Evolutionary conservation across 129 eudicot species (phyloP), one percentile per base, ranked within the genome.

Genomic region (Pulicaria dysenterica): DNA sequence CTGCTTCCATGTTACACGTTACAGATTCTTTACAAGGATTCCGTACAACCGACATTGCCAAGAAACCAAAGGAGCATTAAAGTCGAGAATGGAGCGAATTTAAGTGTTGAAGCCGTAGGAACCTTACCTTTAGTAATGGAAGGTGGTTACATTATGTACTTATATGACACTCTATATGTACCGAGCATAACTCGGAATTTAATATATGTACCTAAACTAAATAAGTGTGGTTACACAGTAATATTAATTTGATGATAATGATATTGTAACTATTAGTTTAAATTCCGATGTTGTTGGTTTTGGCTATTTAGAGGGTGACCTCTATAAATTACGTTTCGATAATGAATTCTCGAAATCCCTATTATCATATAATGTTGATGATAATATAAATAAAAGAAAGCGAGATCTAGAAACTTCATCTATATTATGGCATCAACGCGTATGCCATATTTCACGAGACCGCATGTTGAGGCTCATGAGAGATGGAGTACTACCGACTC

Each of bases 371-470:
- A 39, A 61, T 61, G 5, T 39, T 36, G 13, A 59, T 3, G 45
- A 59, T 19, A 37, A 59, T 12, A 2, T 61, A 36, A 61, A 6
- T 4, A 61, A 61, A n/a, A n/a, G 47, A 61, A 61, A 61, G 11
- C 34, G 24, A 61, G 48, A 39, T 2, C 8, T 37, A 5, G 46
- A 61, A 61, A 61, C 10, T 5, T 61, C 49, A n/a, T 61, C 36
- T 2, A 39, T 12, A 4, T 6, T 61, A 6, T 61, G 46, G 34
- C 67, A 40, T 40, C 47, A 13, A 39, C 5, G 24, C 4, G 38
- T 61, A 14, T 47, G 46, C 24, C 67, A 61, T 13, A 59, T 37
- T 59, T 59, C 65, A 59, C 45, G 59, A 16, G 37, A 54, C 0
- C 15, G 5, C n/a, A 3, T 39, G 47, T 3, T 2, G 7, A 15